Evolutionary conservation across 1,284 basidiomycete genomes (phyloP), one percentile per base, ranked within the genome.

Genomic region (Cerrena zonata): DNA sequence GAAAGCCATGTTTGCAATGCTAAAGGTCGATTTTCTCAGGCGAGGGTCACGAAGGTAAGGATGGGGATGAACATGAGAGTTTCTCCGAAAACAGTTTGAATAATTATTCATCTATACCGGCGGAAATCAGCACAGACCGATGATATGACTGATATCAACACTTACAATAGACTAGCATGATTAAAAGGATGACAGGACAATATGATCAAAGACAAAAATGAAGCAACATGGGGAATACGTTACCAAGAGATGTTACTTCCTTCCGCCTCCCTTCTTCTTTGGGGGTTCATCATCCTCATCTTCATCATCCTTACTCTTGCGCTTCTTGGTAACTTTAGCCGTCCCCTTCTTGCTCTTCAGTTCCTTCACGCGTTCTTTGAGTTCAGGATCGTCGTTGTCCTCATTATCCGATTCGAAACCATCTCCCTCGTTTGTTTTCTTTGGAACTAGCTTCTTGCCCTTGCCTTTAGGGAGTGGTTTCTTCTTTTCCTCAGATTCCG

Each of bases 271-370:
- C 53, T 52, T 63, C 53, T 53, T 61, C 49, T 57, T 62, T 21
- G 60, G 58, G 18, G 53, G 47, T 38, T 62, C 65, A 19, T 67
- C 61, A 18, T 65, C 64, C 21, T 56, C 55, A 34, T 65, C 65
- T 5, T 63, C 60, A 13, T 61, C 61, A 11, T 59, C 60, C 15
- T 61, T 61, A 39, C 47, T 38, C 18, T 49, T 42, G 38, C 25
- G 27, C 15, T 27, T 46, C 43, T 57, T 56, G 25, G 39, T 39
- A 5, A 37, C 47, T 39, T 38, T 23, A 4, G 46, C 41, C 22
- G 51, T 34, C 1, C 37, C 51, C 48, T 55, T 58, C 47, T 52
- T 53, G 3, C 50, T 56, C 47, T 54, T 54, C 12, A 58, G 21
- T 34, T 41, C 30, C 51, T 37, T 57, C 53, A 18, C 52, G 48